phyloP scores from a whole-genome alignment of 768 basidiomycete species.

The Tylopilus felleus region DNA sequence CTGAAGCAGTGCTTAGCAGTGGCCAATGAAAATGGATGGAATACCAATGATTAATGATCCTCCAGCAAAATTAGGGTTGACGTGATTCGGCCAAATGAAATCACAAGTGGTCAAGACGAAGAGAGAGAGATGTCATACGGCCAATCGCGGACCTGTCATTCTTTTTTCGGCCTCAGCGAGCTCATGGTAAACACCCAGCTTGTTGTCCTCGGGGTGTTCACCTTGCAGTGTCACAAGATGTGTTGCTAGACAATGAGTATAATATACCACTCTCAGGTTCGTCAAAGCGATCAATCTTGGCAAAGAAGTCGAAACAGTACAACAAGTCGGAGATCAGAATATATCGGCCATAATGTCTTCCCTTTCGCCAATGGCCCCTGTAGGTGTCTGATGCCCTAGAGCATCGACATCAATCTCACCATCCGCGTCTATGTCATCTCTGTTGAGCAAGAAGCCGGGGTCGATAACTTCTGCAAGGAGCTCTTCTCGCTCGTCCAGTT shows the following conservation, averaged over 20 bases:
- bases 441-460: constrained; percentile 49
- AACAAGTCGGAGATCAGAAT: constrained; percentile 20
- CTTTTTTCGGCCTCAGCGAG: constrained; percentile 1
- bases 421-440: constrained; percentile 56
- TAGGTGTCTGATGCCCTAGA: constrained; percentile 57
- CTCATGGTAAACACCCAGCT: too few relatives aligned
- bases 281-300: not conserved
- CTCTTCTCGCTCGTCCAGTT: constrained; percentile 76
- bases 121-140: not conserved
- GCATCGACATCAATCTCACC: constrained; percentile 51
- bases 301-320: not conserved
- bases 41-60: too few relatives aligned
- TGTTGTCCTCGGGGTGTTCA: too few relatives aligned
- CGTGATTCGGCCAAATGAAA: too few relatives aligned
- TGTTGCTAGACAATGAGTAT: not conserved
- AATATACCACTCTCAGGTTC: not conserved
- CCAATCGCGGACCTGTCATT: not conserved
- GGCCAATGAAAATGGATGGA: too few relatives aligned
- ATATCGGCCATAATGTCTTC: constrained; percentile 33
- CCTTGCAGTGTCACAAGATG: not conserved
- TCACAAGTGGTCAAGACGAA: not conserved
- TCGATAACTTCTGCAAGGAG: constrained; percentile 75
- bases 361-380: constrained; percentile 45
- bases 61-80: not conserved
- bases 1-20: not conserved